Conservation (phyloP, 306 rosid species). For the Bauhinia variegata region DNA sequence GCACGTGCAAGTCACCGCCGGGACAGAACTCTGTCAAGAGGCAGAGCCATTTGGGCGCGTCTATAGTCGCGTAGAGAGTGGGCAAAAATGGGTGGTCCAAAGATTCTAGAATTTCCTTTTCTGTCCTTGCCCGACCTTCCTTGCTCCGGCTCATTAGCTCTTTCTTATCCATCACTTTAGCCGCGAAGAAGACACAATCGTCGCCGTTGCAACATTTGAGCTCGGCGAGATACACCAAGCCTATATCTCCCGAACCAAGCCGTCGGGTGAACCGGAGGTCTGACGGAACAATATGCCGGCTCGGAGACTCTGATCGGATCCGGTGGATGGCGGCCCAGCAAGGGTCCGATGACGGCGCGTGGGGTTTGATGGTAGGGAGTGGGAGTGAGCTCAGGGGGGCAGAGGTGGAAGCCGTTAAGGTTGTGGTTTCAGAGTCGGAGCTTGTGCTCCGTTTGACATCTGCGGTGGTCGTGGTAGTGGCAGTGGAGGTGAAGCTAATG, state of each 20-base stretch:
- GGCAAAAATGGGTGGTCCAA: conserved; percentile 81
- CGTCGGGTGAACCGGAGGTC: conserved; percentile 70
- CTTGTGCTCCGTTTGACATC: conserved; percentile 72
- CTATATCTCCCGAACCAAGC: conserved; percentile 81
- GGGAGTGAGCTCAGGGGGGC: conserved; percentile 41
- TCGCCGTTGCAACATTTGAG: conserved; percentile 41
- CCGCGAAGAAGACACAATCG: conserved; percentile 56
- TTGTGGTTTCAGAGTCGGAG: conserved; percentile 70
- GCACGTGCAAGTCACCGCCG: conserved; percentile 86
- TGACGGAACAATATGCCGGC: conserved; percentile 55
- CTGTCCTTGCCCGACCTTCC: conserved; percentile 80
- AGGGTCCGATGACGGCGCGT: conserved; percentile 70
- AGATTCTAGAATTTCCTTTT: conserved; percentile 67
- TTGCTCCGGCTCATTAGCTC: conserved; percentile 70
- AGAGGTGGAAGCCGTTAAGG: conserved; percentile 63
- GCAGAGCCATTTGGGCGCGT: conserved; percentile 68
- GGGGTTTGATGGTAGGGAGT: conserved; percentile 44
- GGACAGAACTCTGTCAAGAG: conserved; percentile 82
- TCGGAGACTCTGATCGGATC: conserved; percentile 70
- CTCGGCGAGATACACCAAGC: conserved; percentile 69
- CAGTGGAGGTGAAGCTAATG: conserved; percentile 74
- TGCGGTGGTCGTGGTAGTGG: conserved; percentile 49
- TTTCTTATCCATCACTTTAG: conserved; percentile 87
- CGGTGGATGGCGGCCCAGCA: conserved; percentile 67
- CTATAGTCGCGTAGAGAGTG: conserved; percentile 75